A percentile compares a stretch with the other conserved stretches of the same genome.
phyloP scores from a whole-genome alignment of 257 asterid species.

The Scutellaria minor region DNA sequence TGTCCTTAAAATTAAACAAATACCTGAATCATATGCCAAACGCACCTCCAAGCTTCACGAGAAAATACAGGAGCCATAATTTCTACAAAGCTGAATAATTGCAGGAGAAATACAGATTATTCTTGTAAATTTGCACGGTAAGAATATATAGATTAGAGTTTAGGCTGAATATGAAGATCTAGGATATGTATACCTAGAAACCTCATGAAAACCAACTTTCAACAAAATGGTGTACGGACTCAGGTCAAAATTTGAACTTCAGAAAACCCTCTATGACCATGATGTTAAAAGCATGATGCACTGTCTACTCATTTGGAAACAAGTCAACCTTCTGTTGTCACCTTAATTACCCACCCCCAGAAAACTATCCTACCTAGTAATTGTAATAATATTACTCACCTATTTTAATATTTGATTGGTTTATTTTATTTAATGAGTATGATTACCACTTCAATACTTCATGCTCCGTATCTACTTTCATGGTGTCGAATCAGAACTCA shows the following conservation, averaged over 20 bases:
- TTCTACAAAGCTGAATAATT: slow-evolving; percentile 81
- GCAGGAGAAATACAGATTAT: slow-evolving; percentile 17
- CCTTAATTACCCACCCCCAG: too few species aligned
- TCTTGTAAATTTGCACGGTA: background rate
- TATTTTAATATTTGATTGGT: background rate
- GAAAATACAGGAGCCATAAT: slow-evolving; percentile 99
- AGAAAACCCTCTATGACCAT: slow-evolving; percentile 6
- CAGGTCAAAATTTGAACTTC: slow-evolving; percentile 3
- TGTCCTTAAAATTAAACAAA: slow-evolving; percentile 23
- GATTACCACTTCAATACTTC: background rate
- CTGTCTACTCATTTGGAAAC: background rate
- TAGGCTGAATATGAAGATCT: slow-evolving; percentile 17
- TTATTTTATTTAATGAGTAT: slow-evolving; percentile 2
- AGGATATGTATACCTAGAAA: background rate
- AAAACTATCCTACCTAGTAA: background rate
- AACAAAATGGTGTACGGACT: slow-evolving; percentile 4
- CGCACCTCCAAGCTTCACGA: slow-evolving; percentile 98
- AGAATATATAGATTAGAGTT: slow-evolving; percentile 1
- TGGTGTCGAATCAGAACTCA: background rate
- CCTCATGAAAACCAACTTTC: slow-evolving; percentile 2
- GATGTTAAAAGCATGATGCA: background rate
- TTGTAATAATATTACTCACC: background rate
- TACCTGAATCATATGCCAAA: slow-evolving; percentile 99
- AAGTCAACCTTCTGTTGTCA: background rate
- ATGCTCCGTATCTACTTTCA: background rate